Evolutionary conservation across 768 basidiomycete genomes (phyloP).

Genomic region (Termitomyces eurrhizus): DNA sequence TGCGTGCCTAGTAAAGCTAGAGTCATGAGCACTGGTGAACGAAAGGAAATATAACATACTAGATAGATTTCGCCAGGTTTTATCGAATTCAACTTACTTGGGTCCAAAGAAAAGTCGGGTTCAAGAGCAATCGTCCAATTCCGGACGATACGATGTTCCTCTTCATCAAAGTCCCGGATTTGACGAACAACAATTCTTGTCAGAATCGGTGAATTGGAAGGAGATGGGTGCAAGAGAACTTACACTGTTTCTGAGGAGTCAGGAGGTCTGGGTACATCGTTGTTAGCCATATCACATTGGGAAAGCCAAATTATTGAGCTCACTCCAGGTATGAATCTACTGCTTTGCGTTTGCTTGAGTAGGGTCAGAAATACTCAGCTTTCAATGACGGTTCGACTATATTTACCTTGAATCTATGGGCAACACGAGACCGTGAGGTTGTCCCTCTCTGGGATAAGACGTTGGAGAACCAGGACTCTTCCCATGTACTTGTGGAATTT

Average conservation of each 20-base stretch:
- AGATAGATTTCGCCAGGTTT: background rate
- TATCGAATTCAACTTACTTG: background rate
- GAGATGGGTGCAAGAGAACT: background rate
- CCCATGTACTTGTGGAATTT: background rate
- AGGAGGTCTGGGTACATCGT: background rate
- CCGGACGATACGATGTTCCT: background rate
- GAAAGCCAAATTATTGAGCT: background rate
- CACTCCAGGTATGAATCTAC: background rate
- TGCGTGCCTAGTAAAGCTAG: background rate
- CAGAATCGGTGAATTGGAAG: background rate
- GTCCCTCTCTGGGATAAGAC: background rate
- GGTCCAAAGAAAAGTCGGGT: background rate
- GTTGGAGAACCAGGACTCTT: background rate
- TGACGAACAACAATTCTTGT: background rate
- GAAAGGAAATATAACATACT: background rate
- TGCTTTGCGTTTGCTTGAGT: background rate
- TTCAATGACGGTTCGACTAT: no score
- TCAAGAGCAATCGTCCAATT: background rate
- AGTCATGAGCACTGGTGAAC: background rate
- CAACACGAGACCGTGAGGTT: background rate
- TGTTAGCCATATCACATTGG: background rate
- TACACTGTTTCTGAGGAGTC: background rate
- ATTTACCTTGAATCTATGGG: background rate
- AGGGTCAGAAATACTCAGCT: background rate
- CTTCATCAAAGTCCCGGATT: slow-evolving; percentile 2